Conservation (phyloP, 73 alveolate genomes). For the Tetrahymena thermophila region DNA sequence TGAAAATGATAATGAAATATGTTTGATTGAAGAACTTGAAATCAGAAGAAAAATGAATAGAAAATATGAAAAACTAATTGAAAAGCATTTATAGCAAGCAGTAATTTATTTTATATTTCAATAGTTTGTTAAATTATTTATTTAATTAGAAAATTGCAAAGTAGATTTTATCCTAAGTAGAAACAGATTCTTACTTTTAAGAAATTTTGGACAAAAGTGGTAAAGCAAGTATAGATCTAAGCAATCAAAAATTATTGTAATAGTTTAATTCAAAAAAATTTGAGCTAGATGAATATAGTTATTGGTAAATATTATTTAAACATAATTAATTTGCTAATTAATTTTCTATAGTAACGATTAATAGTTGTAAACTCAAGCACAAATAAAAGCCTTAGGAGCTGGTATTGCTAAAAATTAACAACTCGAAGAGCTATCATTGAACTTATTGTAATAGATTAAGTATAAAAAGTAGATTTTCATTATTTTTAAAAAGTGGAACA, state of each 20-base stretch:
- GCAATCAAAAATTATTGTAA: neutral
- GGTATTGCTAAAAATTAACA: neutral
- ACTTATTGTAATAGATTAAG: neutral
- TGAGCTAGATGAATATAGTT: neutral
- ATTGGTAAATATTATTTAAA: neutral
- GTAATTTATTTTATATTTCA: neutral
- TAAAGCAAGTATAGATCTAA: neutral
- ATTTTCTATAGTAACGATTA: neutral
- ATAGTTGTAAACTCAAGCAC: neutral
- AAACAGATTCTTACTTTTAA: neutral
- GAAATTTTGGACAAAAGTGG: neutral
- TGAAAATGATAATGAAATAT: neutral
- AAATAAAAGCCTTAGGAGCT: neutral
- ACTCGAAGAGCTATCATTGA: neutral
- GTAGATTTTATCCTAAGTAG: neutral
- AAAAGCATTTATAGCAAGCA: neutral
- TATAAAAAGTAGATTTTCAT: neutral
- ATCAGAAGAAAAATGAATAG: neutral
- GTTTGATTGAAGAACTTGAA: neutral
- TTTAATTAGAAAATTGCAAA: neutral
- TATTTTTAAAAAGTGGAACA: neutral
- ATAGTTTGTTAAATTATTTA: neutral
- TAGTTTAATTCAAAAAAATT: neutral
- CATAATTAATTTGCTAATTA: neutral
- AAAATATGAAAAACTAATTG: neutral